Conservation (phyloP, 1,284 basidiomycete genomes). For the Prillingera fragicola region DNA sequence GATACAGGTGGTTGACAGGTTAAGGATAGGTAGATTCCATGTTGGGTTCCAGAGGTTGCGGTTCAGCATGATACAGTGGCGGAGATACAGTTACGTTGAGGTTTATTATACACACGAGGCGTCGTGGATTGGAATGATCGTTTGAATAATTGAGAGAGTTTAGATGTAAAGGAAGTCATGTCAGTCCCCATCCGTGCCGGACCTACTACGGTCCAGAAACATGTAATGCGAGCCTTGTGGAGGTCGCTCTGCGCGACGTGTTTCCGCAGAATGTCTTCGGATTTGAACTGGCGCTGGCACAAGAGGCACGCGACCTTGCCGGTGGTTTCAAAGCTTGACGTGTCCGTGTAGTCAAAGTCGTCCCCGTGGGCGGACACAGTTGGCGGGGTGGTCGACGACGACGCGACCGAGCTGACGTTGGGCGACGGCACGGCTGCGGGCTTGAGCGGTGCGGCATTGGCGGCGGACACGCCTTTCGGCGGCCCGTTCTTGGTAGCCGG, state of each 20-base stretch:
- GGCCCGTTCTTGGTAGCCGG: slow-evolving; percentile 18
- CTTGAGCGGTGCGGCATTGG: slow-evolving; percentile 22
- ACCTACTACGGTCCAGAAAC: slow-evolving; percentile 28
- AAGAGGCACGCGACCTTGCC: slow-evolving; percentile 72
- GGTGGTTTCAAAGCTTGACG: slow-evolving; percentile 27
- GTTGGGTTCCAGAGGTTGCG: too few relatives aligned
- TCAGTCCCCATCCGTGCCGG: slow-evolving; percentile 21
- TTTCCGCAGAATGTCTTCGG: slow-evolving; percentile 69
- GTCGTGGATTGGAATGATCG: too few relatives aligned
- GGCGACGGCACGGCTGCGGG: not conserved
- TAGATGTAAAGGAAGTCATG: slow-evolving; percentile 11
- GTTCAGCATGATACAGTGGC: too few relatives aligned
- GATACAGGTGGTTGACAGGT: slow-evolving; percentile 3
- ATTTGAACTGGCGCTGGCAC: slow-evolving; percentile 86
- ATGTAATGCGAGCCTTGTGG: slow-evolving; percentile 68
- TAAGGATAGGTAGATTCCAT: too few relatives aligned
- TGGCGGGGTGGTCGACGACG: not conserved
- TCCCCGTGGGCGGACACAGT: slow-evolving; percentile 37
- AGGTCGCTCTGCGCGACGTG: slow-evolving; percentile 86
- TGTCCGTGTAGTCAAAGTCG: slow-evolving; percentile 74
- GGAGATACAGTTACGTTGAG: too few relatives aligned
- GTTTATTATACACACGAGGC: too few relatives aligned
- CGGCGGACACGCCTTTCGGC: slow-evolving; percentile 32
- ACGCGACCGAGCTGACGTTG: not conserved
- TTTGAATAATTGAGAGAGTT: too few relatives aligned